Base-by-base conservation (phyloP, 2,329 filamentous ascomycete genomes). In the Penicillium sp. region DNA sequence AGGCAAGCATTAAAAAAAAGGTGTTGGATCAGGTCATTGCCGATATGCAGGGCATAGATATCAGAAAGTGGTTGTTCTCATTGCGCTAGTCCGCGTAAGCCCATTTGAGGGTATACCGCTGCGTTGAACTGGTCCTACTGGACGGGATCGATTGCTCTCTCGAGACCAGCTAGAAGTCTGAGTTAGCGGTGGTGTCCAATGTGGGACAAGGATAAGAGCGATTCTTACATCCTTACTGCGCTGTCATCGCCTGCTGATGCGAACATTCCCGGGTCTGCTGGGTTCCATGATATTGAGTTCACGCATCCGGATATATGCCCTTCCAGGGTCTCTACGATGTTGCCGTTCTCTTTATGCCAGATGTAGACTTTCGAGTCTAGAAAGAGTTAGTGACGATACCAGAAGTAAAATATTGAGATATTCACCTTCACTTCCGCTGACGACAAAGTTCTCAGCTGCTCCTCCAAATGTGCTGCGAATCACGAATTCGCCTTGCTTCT, bases 251-350 rank as follows among this genome's bases (percentile, higher is more conserved):
- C 92, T 56, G 90, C 93, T 12, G 91, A 93, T 16, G 91, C 94
- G 74, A 97, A 90, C 78, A 97, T 88, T 58, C 84, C 84, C 1
- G 90, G 86, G 68, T 97, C 85, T 11, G 78, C 81, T 1, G 94
- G 92, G 67, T 93, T 94, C 93, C 94, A 99, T 22, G 88, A 83
- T 36, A 95, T 89, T 8, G 90, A 84, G 70, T 97, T 97, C 61
- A 94, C 93, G 57, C 85, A 87, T 33, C 91, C 88, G 12, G 83
- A 82, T 7, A 79, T 77, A 46, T 97, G 93, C 0, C 87, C 92
- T 31, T 85, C 82, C 3, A 97, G 78, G 45, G 84, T 87, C 67
- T 91, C 89, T 6, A 99, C 85, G 0, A 88, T 80, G 6, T 82
- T 80, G 6, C 90, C 91, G 35, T 88, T 90, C 54, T 87, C 88